Evolutionary conservation across 2,329 filamentous ascomycete genomes (phyloP).

Genomic region (Aspergillus fumigatiaffinis): DNA sequence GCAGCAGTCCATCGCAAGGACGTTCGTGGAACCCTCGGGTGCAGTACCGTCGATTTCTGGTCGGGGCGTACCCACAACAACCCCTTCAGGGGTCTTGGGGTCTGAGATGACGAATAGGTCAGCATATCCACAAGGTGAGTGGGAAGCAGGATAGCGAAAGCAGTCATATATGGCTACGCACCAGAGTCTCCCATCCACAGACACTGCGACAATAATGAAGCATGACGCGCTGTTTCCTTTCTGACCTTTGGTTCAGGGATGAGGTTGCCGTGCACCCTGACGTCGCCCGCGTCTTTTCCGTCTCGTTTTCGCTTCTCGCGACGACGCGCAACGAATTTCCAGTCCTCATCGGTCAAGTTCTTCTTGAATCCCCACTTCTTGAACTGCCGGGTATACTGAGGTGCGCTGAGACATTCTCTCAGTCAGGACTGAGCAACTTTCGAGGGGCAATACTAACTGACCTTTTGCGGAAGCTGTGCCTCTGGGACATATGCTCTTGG

Average conservation of each 20-base stretch:
- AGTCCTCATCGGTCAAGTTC: slow-evolving; percentile 16
- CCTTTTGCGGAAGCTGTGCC: slow-evolving; percentile 8
- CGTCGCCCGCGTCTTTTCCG: too few relatives aligned
- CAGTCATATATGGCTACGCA: slow-evolving; percentile 2
- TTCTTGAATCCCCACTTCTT: slow-evolving; percentile 24
- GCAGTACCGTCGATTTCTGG: slow-evolving; percentile 1
- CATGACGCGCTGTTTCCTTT: slow-evolving; percentile 19
- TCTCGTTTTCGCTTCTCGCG: slow-evolving; percentile 6
- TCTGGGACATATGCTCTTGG: slow-evolving; percentile 12
- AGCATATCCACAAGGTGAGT: background rate
- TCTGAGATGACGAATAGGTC: slow-evolving; percentile 4
- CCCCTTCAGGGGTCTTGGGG: slow-evolving; percentile 13
- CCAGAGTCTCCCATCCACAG: slow-evolving; percentile 3
- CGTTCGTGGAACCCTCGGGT: background rate
- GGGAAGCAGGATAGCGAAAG: too few relatives aligned
- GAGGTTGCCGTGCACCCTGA: background rate
- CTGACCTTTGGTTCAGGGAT: slow-evolving; percentile 17
- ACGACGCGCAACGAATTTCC: slow-evolving; percentile 15
- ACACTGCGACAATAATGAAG: slow-evolving; percentile 8
- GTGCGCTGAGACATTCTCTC: too few relatives aligned
- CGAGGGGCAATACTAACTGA: slow-evolving; percentile 2
- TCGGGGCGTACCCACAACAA: slow-evolving; percentile 11
- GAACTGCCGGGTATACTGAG: slow-evolving; percentile 13
- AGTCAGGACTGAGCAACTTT: background rate
- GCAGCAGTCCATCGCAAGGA: background rate